Base-by-base conservation (phyloP, 495 filamentous ascomycete genomes). In the Xylaria flabelliformis region DNA sequence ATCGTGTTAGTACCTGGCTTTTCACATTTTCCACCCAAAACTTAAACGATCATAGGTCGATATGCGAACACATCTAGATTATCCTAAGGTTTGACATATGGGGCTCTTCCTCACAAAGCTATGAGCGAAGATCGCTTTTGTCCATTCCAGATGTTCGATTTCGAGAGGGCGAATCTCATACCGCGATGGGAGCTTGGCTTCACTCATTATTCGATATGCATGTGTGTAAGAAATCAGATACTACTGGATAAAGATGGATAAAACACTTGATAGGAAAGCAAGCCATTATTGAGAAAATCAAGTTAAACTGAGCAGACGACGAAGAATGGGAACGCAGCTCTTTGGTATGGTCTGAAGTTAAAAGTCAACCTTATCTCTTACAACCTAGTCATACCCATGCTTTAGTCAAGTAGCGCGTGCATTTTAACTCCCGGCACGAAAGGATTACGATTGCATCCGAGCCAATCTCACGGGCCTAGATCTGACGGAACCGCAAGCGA, bases 121-220 rank as follows among this genome's bases (percentile, higher is more conserved):
- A 61, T 69, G 67, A n/a, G 67, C 67, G 26, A 69, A 69, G 2
- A 69, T 1, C 4, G 67, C 67, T 50, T 69, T 69, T 24, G 55
- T 44, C 67, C 67, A 69, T 34, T 69, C 67, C 4, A 69, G 17
- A 13, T 69, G 67, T 36, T 69, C 6, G 12, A 69, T 13, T 61
- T 62, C 24, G 0, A 69, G 42, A 17, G 67, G 67, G 8, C 67
- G 67, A 24, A 69, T 69, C 42, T 69, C 67, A 50, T 62, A 69
- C 39, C 67, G 67, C 24, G 67, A 48, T 1, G 67, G 4, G 24
- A 69, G 53, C 36, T 62, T 69, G 24, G 55, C 55, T 13, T 69
- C 41, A 26, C 55, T 39, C 67, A 62, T 69, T 8, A n/a, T 69
- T 3, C 15, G 17, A 50, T 34, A 19, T 32, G 24, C n/a, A 56